Conservation (phyloP, 2,329 filamentous ascomycete genomes). For the Pestalotiopsis sp. region DNA sequence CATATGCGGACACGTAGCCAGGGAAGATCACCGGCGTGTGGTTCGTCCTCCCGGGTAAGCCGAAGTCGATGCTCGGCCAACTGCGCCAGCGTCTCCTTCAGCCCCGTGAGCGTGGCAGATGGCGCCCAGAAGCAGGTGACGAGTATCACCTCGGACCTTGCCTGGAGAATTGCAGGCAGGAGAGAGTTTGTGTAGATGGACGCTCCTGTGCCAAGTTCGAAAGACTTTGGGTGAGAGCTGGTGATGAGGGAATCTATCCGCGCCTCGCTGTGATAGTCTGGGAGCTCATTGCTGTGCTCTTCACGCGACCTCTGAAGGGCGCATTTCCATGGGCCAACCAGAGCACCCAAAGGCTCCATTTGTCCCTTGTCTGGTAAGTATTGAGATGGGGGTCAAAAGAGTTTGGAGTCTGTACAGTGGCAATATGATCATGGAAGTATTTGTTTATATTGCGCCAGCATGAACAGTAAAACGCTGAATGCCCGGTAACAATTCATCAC, state of each 20-base stretch:
- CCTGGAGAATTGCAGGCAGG: conserved; percentile 61
- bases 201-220: conserved; percentile 60
- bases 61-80: conserved; percentile 54
- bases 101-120: conserved; percentile 60
- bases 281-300: conserved; percentile 40
- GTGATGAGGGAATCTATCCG: conserved; percentile 50
- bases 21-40: conserved; percentile 17
- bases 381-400: background rate
- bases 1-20: conserved; percentile 69
- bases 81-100: conserved; percentile 59
- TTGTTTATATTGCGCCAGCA: background rate
- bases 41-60: conserved; percentile 31
- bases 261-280: conserved; percentile 45
- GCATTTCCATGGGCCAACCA: conserved; percentile 26
- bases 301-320: background rate
- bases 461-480: background rate
- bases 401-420: background rate
- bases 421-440: background rate
- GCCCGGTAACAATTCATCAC: too few relatives aligned
- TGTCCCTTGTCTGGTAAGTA: background rate
- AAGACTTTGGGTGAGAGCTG: conserved; percentile 46
- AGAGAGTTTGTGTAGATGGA: conserved; percentile 58
- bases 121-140: conserved; percentile 84
- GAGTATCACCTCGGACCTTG: conserved; percentile 69
- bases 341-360: conserved; percentile 22